Conservation (phyloP, 805 yeast genomes). For the Wickerhamiella azyma region DNA sequence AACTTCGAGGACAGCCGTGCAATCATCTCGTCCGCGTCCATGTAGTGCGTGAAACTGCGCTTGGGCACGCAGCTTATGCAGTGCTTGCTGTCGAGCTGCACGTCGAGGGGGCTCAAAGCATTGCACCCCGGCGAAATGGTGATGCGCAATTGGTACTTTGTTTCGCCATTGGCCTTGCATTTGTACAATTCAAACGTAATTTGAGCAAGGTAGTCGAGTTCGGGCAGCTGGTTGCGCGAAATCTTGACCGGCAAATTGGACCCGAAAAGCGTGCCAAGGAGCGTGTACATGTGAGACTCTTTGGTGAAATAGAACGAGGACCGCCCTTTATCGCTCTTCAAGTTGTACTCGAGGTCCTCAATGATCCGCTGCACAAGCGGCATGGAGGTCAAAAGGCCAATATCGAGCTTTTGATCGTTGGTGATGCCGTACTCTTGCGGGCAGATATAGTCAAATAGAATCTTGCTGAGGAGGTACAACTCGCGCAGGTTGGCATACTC, state of each 20-base stretch:
- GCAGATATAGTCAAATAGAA: constrained; percentile 89
- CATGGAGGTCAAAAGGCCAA: constrained; percentile 83
- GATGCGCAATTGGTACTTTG: constrained; percentile 78
- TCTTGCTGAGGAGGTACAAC: constrained; percentile 78
- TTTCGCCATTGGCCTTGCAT: constrained; percentile 49
- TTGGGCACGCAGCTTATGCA: constrained; percentile 93
- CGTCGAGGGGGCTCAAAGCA: constrained; percentile 94
- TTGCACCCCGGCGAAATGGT: constrained; percentile 97
- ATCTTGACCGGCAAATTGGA: constrained; percentile 90
- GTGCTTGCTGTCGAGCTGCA: constrained; percentile 89
- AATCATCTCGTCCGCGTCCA: constrained; percentile 79
- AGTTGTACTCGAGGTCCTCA: constrained; percentile 66
- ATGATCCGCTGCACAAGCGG: constrained; percentile 85
- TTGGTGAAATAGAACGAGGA: constrained; percentile 89
- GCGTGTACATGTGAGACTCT: constrained; percentile 91
- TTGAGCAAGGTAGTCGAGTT: constrained; percentile 87
- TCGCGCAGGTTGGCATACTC: constrained; percentile 73
- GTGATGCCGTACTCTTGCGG: constrained; percentile 98
- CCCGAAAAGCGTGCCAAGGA: constrained; percentile 80
- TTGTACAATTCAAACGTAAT: constrained; percentile 89
- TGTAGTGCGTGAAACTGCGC: constrained; percentile 76
- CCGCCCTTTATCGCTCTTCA: constrained; percentile 67
- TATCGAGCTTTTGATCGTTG: constrained; percentile 87
- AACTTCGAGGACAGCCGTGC: constrained; percentile 72
- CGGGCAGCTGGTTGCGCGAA: constrained; percentile 90